These are phyloP conservation scores for Delonix regia DNA, from an alignment of 306 rosid species.

Conservation along the genomic window DNA sequence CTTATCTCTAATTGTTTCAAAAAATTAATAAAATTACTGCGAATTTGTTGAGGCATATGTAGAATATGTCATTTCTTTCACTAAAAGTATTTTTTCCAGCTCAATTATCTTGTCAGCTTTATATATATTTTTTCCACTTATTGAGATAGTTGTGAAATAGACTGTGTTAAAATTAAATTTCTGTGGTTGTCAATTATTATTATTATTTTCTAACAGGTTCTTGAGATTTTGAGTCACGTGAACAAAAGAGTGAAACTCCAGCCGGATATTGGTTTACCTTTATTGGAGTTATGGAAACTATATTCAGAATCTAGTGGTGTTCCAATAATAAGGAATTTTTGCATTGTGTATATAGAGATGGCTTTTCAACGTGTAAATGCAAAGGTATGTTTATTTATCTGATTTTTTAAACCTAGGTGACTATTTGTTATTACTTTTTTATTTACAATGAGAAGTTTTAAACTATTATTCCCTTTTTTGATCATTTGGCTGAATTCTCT, in stretches of 20 bases:
- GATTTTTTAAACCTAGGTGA: constrained; percentile 5
- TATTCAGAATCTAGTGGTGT: constrained; percentile 64
- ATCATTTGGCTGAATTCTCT: background rate
- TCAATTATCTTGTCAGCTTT: background rate
- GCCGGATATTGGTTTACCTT: constrained; percentile 81
- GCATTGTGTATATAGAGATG: constrained; percentile 95
- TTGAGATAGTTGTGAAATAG: background rate
- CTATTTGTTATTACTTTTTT: constrained; percentile 22
- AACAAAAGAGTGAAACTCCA: constrained; percentile 97
- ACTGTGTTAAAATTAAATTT: constrained; percentile 1
- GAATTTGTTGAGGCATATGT: background rate
- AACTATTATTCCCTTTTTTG: constrained; percentile 18
- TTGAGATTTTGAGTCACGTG: constrained; percentile 96
- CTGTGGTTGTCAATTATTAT: constrained; percentile 12
- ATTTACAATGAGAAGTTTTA: background rate
- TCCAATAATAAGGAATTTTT: constrained; percentile 88
- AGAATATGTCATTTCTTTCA: background rate
- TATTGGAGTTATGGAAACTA: constrained; percentile 76
- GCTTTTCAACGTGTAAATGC: constrained; percentile 78
- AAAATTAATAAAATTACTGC: background rate
- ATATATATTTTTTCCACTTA: background rate
- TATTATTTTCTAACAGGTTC: constrained; percentile 64
- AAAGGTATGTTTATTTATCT: constrained; percentile 52
- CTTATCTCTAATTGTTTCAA: background rate
- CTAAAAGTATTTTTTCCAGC: background rate